Conservation (phyloP, 257 asterid genomes). For the Galeopsis tetrahit region DNA sequence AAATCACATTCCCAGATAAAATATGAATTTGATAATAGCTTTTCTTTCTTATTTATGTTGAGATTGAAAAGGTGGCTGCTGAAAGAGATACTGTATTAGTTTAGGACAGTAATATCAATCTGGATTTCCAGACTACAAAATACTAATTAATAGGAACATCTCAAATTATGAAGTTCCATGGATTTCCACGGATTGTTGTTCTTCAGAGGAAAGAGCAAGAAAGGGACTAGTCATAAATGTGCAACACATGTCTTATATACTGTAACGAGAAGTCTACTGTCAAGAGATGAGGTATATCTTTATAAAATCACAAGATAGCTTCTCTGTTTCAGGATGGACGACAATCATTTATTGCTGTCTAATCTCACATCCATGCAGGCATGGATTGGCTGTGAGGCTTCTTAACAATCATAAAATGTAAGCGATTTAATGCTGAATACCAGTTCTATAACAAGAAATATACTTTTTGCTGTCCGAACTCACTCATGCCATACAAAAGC, state of each 20-base stretch:
- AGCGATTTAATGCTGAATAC: neutral
- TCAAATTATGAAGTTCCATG: constrained; percentile 26
- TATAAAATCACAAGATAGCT: constrained; percentile 7
- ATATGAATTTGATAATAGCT: constrained; percentile 25
- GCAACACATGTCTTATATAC: neutral
- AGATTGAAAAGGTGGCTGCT: constrained; percentile 17
- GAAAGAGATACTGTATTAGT: constrained; percentile 22
- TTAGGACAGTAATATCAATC: constrained; percentile 8
- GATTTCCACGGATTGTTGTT: constrained; percentile 6
- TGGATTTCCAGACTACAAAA: constrained; percentile 20
- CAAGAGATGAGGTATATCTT: constrained; percentile 4
- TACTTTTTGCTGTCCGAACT: neutral
- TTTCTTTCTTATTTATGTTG: constrained; percentile 1
- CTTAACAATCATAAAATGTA: constrained; percentile 1
- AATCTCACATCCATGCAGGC: neutral
- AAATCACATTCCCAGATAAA: constrained; percentile 27
- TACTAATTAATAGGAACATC: constrained; percentile 21
- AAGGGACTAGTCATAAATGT: neutral
- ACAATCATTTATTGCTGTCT: constrained; percentile 2
- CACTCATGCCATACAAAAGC: constrained; percentile 10
- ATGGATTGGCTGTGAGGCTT: constrained; percentile 17
- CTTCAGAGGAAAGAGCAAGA: constrained; percentile 2
- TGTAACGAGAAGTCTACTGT: neutral
- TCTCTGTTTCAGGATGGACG: constrained; percentile 18
- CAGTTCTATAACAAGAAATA: constrained; percentile 22